Percentiles rank a stretch among this genome's conserved stretches.
Conservation (phyloP, 176 grass and related monocot genomes). For the Oryza glumipatula region DNA sequence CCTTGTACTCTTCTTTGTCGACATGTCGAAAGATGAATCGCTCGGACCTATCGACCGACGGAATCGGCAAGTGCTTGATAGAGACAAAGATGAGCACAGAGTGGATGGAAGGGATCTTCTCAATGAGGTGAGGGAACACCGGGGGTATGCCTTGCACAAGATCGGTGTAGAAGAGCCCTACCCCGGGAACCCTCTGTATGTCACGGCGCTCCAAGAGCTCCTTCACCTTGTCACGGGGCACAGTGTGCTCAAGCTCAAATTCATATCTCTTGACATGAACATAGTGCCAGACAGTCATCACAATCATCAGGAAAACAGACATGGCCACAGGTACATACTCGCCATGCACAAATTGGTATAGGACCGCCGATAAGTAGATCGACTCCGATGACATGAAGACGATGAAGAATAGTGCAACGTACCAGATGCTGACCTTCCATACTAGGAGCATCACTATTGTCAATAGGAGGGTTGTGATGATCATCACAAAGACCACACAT, state of each 20-base stretch:
- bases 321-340: slow-evolving; percentile 50
- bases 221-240: slow-evolving; percentile 33
- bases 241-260: slow-evolving; percentile 40
- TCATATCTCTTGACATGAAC: slow-evolving; percentile 48
- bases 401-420: slow-evolving; percentile 19
- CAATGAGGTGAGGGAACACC: slow-evolving; percentile 45
- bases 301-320: slow-evolving; percentile 35
- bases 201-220: slow-evolving; percentile 20
- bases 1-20: neutral
- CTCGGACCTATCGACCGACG: slow-evolving; percentile 22
- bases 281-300: slow-evolving; percentile 58
- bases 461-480: slow-evolving; percentile 48
- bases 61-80: slow-evolving; percentile 40
- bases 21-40: slow-evolving; percentile 43
- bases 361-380: slow-evolving; percentile 48
- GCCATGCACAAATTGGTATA: slow-evolving; percentile 45
- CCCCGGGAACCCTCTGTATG: slow-evolving; percentile 39
- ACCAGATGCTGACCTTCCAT: slow-evolving; percentile 48
- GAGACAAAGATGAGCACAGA: slow-evolving; percentile 58
- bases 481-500: slow-evolving; percentile 58
- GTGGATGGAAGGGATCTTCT: slow-evolving; percentile 50
- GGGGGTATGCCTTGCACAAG: slow-evolving; percentile 59
- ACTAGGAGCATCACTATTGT: slow-evolving; percentile 58
- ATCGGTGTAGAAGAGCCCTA: slow-evolving; percentile 56
- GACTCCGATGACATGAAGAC: slow-evolving; percentile 37